A percentile compares a stretch with the other conserved stretches of the same genome.
Conservation (phyloP, 129 eudicot genomes). For the Tagetes erecta region DNA sequence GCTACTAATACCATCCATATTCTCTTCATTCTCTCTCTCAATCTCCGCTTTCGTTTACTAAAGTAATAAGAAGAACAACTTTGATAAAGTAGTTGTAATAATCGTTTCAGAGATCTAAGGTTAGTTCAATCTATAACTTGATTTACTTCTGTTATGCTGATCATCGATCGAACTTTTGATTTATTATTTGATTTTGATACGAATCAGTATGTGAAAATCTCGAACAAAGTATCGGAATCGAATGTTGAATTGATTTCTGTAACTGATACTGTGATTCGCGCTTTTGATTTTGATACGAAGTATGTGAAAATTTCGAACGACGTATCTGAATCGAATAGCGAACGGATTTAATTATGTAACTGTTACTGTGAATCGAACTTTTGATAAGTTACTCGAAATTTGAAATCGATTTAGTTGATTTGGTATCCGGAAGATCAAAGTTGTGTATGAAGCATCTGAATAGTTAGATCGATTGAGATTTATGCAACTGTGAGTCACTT, state of each 20-base stretch:
- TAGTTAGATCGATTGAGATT: background rate
- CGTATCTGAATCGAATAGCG: slow-evolving; percentile 14
- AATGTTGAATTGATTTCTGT: slow-evolving; percentile 5
- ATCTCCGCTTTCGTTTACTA: slow-evolving; percentile 15
- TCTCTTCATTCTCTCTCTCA: slow-evolving; percentile 29
- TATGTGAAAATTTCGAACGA: background rate
- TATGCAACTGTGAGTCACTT: background rate
- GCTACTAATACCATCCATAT: slow-evolving; percentile 6
- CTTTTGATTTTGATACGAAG: slow-evolving; percentile 6
- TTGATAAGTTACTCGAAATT: background rate
- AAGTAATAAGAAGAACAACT: slow-evolving; percentile 13
- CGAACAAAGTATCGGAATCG: slow-evolving; percentile 5
- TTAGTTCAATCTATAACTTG: slow-evolving; percentile 14
- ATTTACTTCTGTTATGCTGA: background rate
- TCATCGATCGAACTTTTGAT: slow-evolving; percentile 3
- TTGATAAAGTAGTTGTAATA: slow-evolving; percentile 18
- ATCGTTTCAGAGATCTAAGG: slow-evolving; percentile 37
- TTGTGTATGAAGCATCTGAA: background rate
- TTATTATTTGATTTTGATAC: background rate
- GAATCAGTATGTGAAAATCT: background rate
- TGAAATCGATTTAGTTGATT: slow-evolving; percentile 16
- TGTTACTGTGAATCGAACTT: slow-evolving; percentile 10
- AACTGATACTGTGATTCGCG: background rate
- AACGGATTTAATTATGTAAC: background rate
- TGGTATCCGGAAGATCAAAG: slow-evolving; percentile 16